These are phyloP conservation scores for Trifolium repens DNA, from an alignment of 306 rosid species.

Conservation along the genomic window DNA sequence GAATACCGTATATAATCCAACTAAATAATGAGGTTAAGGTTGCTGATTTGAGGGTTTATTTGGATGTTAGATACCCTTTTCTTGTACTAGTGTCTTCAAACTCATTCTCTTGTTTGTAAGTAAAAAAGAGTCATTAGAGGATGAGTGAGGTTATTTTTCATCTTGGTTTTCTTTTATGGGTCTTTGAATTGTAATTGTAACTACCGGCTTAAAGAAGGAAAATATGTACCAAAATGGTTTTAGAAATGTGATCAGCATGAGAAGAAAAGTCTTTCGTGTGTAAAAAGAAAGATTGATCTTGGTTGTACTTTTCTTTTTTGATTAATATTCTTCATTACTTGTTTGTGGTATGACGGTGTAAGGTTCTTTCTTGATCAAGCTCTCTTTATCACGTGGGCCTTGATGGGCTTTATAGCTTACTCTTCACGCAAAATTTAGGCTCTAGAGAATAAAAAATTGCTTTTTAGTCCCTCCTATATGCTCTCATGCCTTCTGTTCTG, in stretches of 20 bases:
- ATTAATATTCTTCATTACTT: neutral
- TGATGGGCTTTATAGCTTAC: conserved; percentile 34
- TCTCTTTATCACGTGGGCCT: neutral
- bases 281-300: neutral
- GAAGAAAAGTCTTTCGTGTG: neutral
- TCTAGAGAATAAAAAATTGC: neutral
- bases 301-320: neutral
- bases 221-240: conserved; percentile 60
- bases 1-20: conserved; percentile 21
- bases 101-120: conserved; percentile 53
- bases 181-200: conserved; percentile 36
- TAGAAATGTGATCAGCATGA: conserved; percentile 11
- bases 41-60: conserved; percentile 34
- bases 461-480: too few species aligned
- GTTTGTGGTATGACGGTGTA: conserved; percentile 1
- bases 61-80: conserved; percentile 41
- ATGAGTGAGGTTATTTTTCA: conserved; percentile 36
- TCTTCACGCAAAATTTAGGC: conserved; percentile 25
- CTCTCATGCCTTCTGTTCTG: too few species aligned
- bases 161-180: conserved; percentile 37
- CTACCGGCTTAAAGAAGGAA: conserved; percentile 47
- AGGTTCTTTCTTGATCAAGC: neutral
- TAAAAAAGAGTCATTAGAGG: conserved; percentile 42
- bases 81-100: conserved; percentile 16
- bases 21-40: conserved; percentile 45